Evolutionary conservation across 352 stramenopile genomes (phyloP).

Genomic region (Pythium oligandrum): DNA sequence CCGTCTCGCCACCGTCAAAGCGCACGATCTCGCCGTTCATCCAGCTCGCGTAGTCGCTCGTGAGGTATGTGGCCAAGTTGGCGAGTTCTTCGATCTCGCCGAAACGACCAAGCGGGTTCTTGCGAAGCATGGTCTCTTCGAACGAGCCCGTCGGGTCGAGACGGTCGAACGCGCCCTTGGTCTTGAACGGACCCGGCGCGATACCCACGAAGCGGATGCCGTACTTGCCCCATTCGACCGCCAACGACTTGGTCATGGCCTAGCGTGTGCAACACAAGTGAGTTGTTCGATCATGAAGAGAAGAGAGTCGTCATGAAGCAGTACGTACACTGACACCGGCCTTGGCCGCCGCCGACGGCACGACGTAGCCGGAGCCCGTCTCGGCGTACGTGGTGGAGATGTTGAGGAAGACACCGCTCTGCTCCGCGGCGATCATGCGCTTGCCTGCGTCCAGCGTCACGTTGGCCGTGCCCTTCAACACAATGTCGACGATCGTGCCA

Average conservation of each 20-base stretch:
- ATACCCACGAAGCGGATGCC: constrained; percentile 95
- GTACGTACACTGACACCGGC: constrained; percentile 81
- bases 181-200: constrained; percentile 94
- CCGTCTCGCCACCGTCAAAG: constrained; percentile 78
- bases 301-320: constrained; percentile 9
- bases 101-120: constrained; percentile 72
- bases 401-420: constrained; percentile 91
- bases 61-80: constrained; percentile 74
- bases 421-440: constrained; percentile 70
- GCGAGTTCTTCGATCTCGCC: constrained; percentile 74
- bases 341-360: constrained; percentile 94
- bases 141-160: constrained; percentile 72
- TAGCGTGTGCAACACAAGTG: constrained; percentile 35
- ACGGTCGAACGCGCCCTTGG: constrained; percentile 74
- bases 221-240: constrained; percentile 95
- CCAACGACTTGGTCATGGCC: constrained; percentile 93
- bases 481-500: constrained; percentile 96
- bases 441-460: constrained; percentile 78
- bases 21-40: constrained; percentile 79
- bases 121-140: constrained; percentile 53
- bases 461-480: constrained; percentile 82
- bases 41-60: constrained; percentile 78
- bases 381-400: constrained; percentile 96
- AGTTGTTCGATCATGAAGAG: neutral
- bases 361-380: constrained; percentile 92